Evolutionary conservation across 2,329 filamentous ascomycete species (phyloP).

Genomic region (Hypocreales sp.): DNA sequence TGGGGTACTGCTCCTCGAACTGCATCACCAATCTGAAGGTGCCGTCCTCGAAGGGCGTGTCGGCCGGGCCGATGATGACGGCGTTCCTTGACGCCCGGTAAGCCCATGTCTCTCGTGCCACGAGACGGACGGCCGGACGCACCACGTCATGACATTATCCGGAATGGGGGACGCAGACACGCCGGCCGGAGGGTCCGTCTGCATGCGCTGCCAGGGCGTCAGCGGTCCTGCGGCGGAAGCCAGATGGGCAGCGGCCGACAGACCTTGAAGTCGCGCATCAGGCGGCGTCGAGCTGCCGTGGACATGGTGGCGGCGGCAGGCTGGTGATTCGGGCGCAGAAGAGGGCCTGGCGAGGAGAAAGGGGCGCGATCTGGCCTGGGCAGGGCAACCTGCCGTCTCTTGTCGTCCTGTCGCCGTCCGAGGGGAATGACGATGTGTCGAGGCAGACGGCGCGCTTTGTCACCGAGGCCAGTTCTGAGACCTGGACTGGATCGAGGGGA

Average conservation of each 20-base stretch:
- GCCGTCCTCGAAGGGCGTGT: constrained; percentile 96
- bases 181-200: constrained; percentile 92
- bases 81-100: constrained; percentile 57
- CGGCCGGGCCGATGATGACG: constrained; percentile 91
- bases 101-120: constrained; percentile 6
- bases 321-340: constrained; percentile 3
- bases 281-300: constrained; percentile 81
- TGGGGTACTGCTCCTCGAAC: constrained; percentile 97
- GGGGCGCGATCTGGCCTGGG: too few species aligned
- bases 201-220: constrained; percentile 62
- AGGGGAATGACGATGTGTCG: too few species aligned
- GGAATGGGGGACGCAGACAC: constrained; percentile 93
- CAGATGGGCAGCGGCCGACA: too few species aligned
- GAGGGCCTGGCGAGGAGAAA: too few species aligned
- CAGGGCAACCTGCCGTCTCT: too few species aligned
- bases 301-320: constrained; percentile 37
- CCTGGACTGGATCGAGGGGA: too few species aligned
- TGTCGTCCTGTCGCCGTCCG: too few species aligned
- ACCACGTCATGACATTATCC: constrained; percentile 97
- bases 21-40: constrained; percentile 98
- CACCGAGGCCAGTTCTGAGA: too few species aligned
- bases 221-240: constrained; percentile 2
- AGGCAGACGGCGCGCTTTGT: too few species aligned
- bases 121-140: too few species aligned
- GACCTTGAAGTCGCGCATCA: constrained; percentile 99